phyloP scores from a whole-genome alignment of 192 early-diverging fungal species.

The Gigaspora rosea region DNA sequence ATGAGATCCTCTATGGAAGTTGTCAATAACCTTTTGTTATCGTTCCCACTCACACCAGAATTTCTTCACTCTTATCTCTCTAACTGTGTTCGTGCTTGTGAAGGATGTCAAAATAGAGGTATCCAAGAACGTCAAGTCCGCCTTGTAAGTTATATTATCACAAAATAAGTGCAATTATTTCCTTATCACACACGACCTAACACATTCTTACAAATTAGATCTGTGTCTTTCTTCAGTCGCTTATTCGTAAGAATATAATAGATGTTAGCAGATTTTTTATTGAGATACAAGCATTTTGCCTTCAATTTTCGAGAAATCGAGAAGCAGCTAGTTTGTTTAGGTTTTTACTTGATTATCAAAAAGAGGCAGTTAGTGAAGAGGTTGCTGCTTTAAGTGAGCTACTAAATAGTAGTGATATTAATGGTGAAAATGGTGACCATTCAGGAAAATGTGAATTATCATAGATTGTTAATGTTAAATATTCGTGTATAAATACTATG shows the following conservation, averaged over 20 bases:
- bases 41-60: slow-evolving; percentile 23
- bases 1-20: slow-evolving; percentile 37
- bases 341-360: slow-evolving; percentile 7
- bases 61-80: slow-evolving; percentile 36
- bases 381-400: background rate
- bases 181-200: background rate
- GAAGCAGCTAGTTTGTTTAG: slow-evolving; percentile 33
- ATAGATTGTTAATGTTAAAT: slow-evolving; percentile 8
- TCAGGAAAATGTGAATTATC: slow-evolving; percentile 22
- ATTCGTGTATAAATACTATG: background rate
- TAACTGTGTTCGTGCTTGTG: slow-evolving; percentile 38
- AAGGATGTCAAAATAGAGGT: slow-evolving; percentile 28
- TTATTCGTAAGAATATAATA: slow-evolving; percentile 33
- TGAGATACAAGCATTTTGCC: slow-evolving; percentile 38
- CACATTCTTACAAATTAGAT: slow-evolving; percentile 22
- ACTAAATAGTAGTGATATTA: background rate
- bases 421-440: background rate
- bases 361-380: background rate
- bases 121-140: slow-evolving; percentile 38
- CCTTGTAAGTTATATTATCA: slow-evolving; percentile 29
- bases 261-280: slow-evolving; percentile 32
- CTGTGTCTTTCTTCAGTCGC: slow-evolving; percentile 37
- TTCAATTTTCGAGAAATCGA: slow-evolving; percentile 35
- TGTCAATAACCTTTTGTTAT: slow-evolving; percentile 24
- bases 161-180: background rate